phyloP scores from a whole-genome alignment of 306 rosid species.

The Vigna radiata region DNA sequence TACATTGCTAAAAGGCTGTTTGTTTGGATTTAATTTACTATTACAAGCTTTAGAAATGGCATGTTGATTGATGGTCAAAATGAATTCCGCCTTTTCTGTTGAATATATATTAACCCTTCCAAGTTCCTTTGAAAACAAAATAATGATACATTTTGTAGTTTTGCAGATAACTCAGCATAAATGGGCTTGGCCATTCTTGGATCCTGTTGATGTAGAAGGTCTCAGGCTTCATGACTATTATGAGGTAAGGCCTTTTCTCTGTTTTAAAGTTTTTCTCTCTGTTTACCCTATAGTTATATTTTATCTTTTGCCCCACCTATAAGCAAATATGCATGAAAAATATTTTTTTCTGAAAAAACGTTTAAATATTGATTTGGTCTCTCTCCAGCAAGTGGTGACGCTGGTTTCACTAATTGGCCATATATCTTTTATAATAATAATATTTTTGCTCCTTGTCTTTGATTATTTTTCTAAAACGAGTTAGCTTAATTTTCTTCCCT shows the following conservation, averaged over 20 bases:
- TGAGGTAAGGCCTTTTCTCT: constrained; percentile 51
- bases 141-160: neutral
- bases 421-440: constrained; percentile 17
- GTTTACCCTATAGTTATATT: constrained; percentile 4
- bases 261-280: constrained; percentile 11
- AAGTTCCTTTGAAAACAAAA: constrained; percentile 1
- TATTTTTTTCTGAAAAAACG: neutral
- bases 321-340: constrained; percentile 1
- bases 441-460: constrained; percentile 6
- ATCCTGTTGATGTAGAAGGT: constrained; percentile 92
- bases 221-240: constrained; percentile 81
- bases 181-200: constrained; percentile 82
- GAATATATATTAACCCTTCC: neutral
- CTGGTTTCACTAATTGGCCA: neutral
- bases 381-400: constrained; percentile 15
- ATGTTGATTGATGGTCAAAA: neutral
- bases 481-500: constrained; percentile 43
- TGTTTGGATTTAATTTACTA: neutral
- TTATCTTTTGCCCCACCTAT: constrained; percentile 10
- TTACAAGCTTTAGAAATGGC: neutral
- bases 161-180: constrained; percentile 74
- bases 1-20: neutral
- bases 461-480: constrained; percentile 19
- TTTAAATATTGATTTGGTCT: constrained; percentile 30
- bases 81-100: neutral